Percentiles rank a stretch among this genome's conserved stretches.
Evolutionary conservation across 2,329 filamentous ascomycete genomes (phyloP).

Genomic region (Botrytis fragariae): DNA sequence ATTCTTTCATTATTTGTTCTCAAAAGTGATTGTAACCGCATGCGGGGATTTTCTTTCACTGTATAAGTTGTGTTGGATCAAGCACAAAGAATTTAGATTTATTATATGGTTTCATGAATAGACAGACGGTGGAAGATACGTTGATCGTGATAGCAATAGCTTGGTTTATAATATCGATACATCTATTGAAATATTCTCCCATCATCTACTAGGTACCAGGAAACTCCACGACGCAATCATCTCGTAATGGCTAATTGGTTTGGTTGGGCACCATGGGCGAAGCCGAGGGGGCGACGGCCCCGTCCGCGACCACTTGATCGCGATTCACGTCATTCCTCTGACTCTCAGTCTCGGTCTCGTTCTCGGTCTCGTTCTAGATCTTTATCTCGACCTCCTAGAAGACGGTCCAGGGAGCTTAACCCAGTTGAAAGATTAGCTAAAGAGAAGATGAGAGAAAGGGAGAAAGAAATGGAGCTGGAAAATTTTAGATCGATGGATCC

Average conservation of each 20-base stretch:
- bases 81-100: conserved; percentile 5
- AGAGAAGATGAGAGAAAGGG: background rate
- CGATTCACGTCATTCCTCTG: background rate
- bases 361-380: background rate
- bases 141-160: background rate
- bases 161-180: background rate
- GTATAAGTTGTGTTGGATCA: background rate
- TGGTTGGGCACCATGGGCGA: background rate
- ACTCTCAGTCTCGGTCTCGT: too few relatives aligned
- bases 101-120: conserved; percentile 3
- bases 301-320: too few relatives aligned
- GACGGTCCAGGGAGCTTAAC: background rate
- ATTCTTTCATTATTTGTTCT: background rate
- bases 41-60: conserved; percentile 14
- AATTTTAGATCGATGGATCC: background rate
- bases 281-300: too few relatives aligned
- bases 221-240: background rate
- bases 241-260: conserved; percentile 2
- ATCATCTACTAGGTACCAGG: background rate
- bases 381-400: background rate
- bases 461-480: background rate
- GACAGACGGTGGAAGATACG: too few relatives aligned
- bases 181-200: background rate
- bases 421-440: background rate
- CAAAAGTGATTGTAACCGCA: background rate